phyloP scores from a whole-genome alignment of 78 protist genomes.

The Monocercomonoides exilis region DNA sequence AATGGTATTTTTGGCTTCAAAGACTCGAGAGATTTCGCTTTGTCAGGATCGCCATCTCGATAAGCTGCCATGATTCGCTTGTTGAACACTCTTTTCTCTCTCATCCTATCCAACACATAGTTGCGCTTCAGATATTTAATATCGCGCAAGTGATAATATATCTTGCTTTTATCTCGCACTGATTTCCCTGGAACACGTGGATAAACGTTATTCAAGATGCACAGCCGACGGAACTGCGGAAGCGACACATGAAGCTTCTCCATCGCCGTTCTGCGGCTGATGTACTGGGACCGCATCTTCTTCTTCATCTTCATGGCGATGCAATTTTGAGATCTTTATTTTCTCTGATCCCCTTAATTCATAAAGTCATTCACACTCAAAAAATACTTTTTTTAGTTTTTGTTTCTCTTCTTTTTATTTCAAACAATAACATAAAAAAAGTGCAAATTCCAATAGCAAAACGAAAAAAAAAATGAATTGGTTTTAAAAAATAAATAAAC shows the following conservation, averaged over 20 bases:
- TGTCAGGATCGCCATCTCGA: neutral
- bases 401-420: too few relatives aligned
- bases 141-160: constrained; percentile 16
- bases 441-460: too few relatives aligned
- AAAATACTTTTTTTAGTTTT: too few relatives aligned
- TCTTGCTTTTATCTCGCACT: neutral
- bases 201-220: constrained; percentile 34
- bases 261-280: constrained; percentile 21
- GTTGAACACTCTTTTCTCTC: neutral
- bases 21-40: neutral
- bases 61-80: neutral
- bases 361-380: too few relatives aligned
- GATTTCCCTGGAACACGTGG: constrained; percentile 20
- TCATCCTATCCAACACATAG: neutral
- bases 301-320: too few relatives aligned
- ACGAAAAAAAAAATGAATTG: too few relatives aligned
- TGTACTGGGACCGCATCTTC: too few relatives aligned
- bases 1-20: neutral
- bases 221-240: constrained; percentile 14
- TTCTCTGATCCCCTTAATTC: too few relatives aligned
- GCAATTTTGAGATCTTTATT: too few relatives aligned
- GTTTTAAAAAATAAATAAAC: too few relatives aligned
- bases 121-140: neutral
- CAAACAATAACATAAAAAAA: too few relatives aligned
- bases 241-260: constrained; percentile 11